phyloP scores from a whole-genome alignment of 305 asterid species.

The Rubia peregrina region DNA sequence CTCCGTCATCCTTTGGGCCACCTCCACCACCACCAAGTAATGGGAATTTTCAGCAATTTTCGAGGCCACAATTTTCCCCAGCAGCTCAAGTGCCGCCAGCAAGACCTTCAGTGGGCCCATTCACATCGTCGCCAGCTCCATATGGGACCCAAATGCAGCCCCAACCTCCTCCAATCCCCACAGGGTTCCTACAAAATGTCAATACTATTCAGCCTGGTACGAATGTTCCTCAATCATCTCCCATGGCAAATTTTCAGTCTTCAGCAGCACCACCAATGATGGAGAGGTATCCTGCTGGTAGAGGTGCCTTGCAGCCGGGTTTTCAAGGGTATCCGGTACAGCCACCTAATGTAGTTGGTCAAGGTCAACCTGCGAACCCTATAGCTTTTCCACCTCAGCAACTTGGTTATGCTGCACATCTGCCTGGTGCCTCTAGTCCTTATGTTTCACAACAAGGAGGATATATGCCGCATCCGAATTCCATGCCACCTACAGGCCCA shows the following conservation, averaged over 20 bases:
- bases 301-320: conserved; percentile 50
- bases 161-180: conserved; percentile 33
- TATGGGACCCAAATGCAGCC: conserved; percentile 29
- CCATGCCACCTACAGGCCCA: conserved; percentile 54
- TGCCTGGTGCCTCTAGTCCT: conserved; percentile 38
- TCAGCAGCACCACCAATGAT: conserved; percentile 42
- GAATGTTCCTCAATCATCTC: conserved; percentile 32
- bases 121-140: conserved; percentile 34
- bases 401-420: conserved; percentile 48
- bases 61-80: conserved; percentile 47
- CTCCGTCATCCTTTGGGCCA: conserved; percentile 67
- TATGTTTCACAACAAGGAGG: conserved; percentile 44
- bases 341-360: conserved; percentile 44
- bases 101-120: conserved; percentile 44
- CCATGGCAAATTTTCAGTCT: conserved; percentile 53
- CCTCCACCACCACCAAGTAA: conserved; percentile 55
- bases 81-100: conserved; percentile 45
- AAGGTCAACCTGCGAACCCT: conserved; percentile 47
- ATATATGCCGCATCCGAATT: conserved; percentile 41
- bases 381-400: conserved; percentile 45
- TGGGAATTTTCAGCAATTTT: conserved; percentile 55
- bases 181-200: conserved; percentile 60
- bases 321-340: conserved; percentile 60
- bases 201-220: conserved; percentile 39
- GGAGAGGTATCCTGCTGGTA: conserved; percentile 34